Evolutionary conservation across 345 rosid genomes (phyloP), one percentile per base, ranked within the genome.

Genomic region (Erucastrum elatum): DNA sequence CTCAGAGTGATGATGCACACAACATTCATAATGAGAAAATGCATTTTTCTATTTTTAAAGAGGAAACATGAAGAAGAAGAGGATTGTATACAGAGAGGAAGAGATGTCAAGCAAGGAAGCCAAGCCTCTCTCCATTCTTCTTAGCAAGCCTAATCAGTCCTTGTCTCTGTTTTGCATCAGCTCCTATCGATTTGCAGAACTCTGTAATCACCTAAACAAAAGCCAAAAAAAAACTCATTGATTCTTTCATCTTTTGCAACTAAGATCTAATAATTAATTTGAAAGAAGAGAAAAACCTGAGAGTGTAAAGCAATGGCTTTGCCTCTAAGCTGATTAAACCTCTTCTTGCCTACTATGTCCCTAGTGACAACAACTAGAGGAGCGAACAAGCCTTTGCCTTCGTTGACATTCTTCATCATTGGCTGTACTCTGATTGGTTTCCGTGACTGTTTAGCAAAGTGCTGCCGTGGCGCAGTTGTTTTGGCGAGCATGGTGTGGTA

Each of bases 271-370:
- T 21, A 29, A 29, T 29, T 29, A 29, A 29, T 29, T 2, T 29
- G 31, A 29, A 29, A 29, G 31, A 29, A 29, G 31, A 29, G 31
- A 29, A 29, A n/a, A 77, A 91, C 99, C 97, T 95, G 99, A 6
- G 99, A 95, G 84, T 95, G 99, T 51, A 93, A 84, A 31, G 99
- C 97, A 80, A 95, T 95, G 15, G 98, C 99, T 86, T 95, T 95
- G 72, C 99, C 99, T 74, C 99, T 77, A 21, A 93, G 76, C 89
- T 95, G 99, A 80, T 93, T 93, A 82, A 95, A 95, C 77, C 83
- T 86, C 80, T 93, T 95, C 86, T 90, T 95, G 65, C 98, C 99
- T 15, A 91, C 64, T 15, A 91, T 15, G 68, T 90, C 84, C 41
- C 97, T 89, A 0, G 97, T 85, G 10, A 91, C 69, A 73, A 95